phyloP scores from a whole-genome alignment of 139 green algal species.

The Haematococcus lacustris region DNA sequence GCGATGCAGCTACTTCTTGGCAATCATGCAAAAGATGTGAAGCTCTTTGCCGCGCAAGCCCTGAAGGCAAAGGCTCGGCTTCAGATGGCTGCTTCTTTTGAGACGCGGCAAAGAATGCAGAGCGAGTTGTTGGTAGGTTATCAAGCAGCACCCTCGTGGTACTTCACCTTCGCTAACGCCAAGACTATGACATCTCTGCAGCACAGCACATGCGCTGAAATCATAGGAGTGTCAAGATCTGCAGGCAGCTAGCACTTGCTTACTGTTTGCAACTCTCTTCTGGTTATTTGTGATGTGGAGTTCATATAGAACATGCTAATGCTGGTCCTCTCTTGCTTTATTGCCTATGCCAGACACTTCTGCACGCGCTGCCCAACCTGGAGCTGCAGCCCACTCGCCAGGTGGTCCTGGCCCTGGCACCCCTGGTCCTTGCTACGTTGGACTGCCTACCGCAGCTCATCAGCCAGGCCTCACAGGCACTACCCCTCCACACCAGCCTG shows the following conservation, averaged over 20 bases:
- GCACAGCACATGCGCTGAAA: too few species aligned
- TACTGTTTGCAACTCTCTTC: too few species aligned
- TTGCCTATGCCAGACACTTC: too few species aligned
- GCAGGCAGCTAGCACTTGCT: too few species aligned
- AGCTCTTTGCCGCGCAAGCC: conserved; percentile 7
- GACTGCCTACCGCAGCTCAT: not conserved
- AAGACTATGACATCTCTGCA: too few species aligned
- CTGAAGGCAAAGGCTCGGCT: conserved; percentile 5
- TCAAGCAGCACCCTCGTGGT: too few species aligned
- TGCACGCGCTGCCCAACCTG: too few species aligned
- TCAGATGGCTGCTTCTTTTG: not conserved
- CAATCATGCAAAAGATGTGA: not conserved
- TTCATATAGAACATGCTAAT: too few species aligned
- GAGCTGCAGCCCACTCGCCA: not conserved
- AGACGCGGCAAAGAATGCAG: not conserved
- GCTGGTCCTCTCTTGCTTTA: too few species aligned
- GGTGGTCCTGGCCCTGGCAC: conserved; percentile 11
- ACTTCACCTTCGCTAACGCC: too few species aligned
- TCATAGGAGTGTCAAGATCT: too few species aligned
- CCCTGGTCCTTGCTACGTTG: not conserved
- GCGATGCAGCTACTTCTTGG: not conserved
- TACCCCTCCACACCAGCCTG: not conserved
- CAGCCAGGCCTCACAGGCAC: not conserved
- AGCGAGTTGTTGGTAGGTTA: not conserved
- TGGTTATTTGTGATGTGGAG: too few species aligned